Base-by-base conservation (phyloP, 495 filamentous ascomycete species). In the Aspergillus hancockii region DNA sequence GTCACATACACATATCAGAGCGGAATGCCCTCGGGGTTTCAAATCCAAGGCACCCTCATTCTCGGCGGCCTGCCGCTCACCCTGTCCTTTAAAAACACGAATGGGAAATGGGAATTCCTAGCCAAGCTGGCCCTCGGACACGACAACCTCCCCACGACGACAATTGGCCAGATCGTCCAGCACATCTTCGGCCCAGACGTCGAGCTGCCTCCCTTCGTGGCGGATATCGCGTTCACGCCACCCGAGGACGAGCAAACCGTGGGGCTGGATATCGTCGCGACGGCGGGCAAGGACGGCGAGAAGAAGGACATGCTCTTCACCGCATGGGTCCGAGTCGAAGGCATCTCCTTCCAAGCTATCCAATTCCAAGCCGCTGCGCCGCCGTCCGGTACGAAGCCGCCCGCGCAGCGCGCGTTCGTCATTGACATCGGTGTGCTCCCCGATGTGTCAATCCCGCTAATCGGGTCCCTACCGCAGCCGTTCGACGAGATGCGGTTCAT, bases 401-500 rank as follows among this genome's bases (percentile, higher is more conserved):
- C 14, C 19, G 32, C 36, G 9, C 51, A 53, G 31, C 51, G 51
- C 2, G 52, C 34, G 2, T 41, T 41, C 19, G 10, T 38, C 22
- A 30, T 56, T 32, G 38, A 21, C 0, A 25, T 49, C 23, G 41
- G 18, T 1, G 57, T 70, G 23, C 45, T 79, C 10, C 70, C 73
- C 4, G n/a, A n/a, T n/a, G n/a, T n/a, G 8, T 52, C 70, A 21
- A 52, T 80, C 9, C 71, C 72, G 7, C 36, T 77, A 10, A 59
- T 80, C 19, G 75, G 75, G 5, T 21, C 58, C 0, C 14, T 64
- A 1, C 55, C 63, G 2, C 77, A 78, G 58, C 78, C 78, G 0
- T 73, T 79, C 36, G 73, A 81, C 40, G 66, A 79, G 57, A 63
- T 77, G 50, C 59, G 60, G n/a, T 74, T 65, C 51, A 13, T 76